Conservation (phyloP, 331 rosid genomes). For the Malus hybrid region DNA sequence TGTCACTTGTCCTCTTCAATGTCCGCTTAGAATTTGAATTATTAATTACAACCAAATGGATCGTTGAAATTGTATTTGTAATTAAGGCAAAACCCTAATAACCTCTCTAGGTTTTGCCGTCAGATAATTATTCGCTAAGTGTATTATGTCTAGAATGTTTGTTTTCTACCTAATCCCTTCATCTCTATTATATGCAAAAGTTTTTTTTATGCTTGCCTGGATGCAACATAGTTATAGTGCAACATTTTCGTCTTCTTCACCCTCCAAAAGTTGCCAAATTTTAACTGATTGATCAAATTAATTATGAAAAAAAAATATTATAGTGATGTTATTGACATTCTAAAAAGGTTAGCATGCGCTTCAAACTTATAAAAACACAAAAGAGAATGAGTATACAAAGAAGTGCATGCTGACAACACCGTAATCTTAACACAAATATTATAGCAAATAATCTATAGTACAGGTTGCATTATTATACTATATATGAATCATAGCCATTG, state of each 20-base stretch:
- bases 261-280: neutral
- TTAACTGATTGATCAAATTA: neutral
- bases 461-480: neutral
- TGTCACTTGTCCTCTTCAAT: neutral
- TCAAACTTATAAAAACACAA: no score
- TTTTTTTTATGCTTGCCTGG: neutral
- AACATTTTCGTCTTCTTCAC: neutral
- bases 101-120: neutral
- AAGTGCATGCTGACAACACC: neutral
- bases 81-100: neutral
- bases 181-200: neutral
- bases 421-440: neutral
- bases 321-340: no score
- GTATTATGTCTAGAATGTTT: neutral
- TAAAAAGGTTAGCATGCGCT: neutral
- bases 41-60: slow-evolving; percentile 26
- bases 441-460: neutral
- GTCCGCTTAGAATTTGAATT: neutral
- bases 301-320: no score
- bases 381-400: no score
- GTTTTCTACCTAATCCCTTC: neutral
- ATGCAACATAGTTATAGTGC: neutral
- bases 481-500: neutral
- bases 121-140: neutral
- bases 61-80: slow-evolving; percentile 19